phyloP scores from a whole-genome alignment of 331 rosid species.

The Arachis monticola region DNA sequence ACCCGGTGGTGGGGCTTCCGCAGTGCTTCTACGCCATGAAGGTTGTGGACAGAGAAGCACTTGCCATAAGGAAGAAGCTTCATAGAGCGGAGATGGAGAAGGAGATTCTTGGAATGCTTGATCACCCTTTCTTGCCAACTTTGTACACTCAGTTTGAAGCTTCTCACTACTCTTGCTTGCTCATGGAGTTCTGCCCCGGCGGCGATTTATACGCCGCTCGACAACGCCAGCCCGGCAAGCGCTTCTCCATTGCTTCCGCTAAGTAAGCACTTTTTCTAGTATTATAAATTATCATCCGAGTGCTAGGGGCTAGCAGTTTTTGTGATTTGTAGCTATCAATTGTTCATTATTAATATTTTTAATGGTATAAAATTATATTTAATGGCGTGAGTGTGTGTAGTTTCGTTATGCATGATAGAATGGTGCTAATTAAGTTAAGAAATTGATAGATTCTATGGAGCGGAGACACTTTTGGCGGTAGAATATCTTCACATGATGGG shows the following conservation, averaged over 20 bases:
- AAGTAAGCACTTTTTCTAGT: conserved; percentile 48
- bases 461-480: conserved; percentile 81
- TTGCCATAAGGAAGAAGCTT: conserved; percentile 77
- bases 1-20: conserved; percentile 65
- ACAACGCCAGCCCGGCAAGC: conserved; percentile 75
- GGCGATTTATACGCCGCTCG: conserved; percentile 89
- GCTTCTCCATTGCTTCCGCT: conserved; percentile 71
- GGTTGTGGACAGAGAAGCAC: conserved; percentile 94
- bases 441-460: conserved; percentile 75
- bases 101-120: conserved; percentile 80
- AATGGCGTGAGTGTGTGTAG: too few species aligned
- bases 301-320: too few species aligned
- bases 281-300: too few species aligned
- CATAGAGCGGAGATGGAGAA: conserved; percentile 94
- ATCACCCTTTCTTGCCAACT: conserved; percentile 93
- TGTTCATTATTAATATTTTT: too few species aligned
- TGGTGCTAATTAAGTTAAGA: too few species aligned
- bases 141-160: conserved; percentile 88
- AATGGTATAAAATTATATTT: too few species aligned
- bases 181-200: conserved; percentile 99
- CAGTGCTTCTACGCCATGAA: conserved; percentile 92
- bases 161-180: conserved; percentile 91
- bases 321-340: too few species aligned
- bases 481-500: conserved; percentile 99
- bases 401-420: too few species aligned